Evolutionary conservation across 306 rosid species (phyloP), one percentile per base, ranked within the genome.

Genomic region (Cucurbita moschata): DNA sequence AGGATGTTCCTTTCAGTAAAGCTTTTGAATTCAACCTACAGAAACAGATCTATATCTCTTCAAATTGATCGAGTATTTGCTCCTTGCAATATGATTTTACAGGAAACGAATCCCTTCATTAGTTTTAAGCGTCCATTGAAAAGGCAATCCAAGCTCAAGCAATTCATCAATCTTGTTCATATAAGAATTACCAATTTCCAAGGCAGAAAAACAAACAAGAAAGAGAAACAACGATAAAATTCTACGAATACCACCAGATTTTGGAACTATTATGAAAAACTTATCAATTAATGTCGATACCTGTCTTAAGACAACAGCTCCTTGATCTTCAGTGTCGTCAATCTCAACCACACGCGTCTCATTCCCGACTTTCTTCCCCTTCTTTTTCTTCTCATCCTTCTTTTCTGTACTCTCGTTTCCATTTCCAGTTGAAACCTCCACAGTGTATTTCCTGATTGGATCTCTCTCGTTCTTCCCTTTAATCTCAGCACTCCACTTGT

Each of bases 401-500:
- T 52, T 56, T n/a, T 55, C 83, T 11, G 64, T 71, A 35, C 56
- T 0, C 16, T 73, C 81, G 54, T 65, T 79, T 26, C 52, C 85
- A 68, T 72, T 81, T 10, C 82, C 88, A 55, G 82, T 77, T 7
- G 84, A 79, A 43, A 87, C 87, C 43, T 81, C 81, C 78, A 86
- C 79, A 35, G 86, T 86, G 77, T 94, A 94, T 76, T 69, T 91
- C 80, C 88, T 77, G 80, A 50, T 78, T 77, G 83, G 89, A 71
- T 85, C 76, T 5, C 81, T 83, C 26, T 72, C 84, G 4, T 89
- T 92, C 26, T 83, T 94, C 6, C 93, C 92, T 12, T 78, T 89
- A 49, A 94, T 83, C 91, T 89, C 97, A 76, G 97, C 96, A 80
- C 86, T 85, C 95, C 89, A 94, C 69, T 83, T 87, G 39, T 84